phyloP scores from a whole-genome alignment of 345 rosid genomes.

The Erucastrum elatum region DNA sequence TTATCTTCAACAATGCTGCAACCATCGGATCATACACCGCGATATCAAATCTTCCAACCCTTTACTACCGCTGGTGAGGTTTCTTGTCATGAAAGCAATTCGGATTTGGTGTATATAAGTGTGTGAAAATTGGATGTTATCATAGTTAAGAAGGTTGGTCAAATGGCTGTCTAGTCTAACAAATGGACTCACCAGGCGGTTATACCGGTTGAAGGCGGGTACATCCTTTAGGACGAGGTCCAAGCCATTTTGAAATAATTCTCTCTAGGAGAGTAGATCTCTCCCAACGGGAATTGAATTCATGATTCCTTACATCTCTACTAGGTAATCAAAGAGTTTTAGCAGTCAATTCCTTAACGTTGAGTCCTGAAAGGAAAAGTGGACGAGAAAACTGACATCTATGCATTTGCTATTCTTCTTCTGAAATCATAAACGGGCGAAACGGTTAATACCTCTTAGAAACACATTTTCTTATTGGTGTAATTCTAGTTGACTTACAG shows the following conservation, averaged over 20 bases:
- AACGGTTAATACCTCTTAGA: constrained; percentile 70
- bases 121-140: neutral
- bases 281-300: too few species aligned
- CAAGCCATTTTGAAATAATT: too few species aligned
- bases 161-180: constrained; percentile 97
- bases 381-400: constrained; percentile 92
- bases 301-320: too few species aligned
- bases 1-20: constrained; percentile 86
- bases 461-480: constrained; percentile 86
- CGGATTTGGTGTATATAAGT: neutral
- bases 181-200: constrained; percentile 92
- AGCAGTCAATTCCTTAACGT: constrained; percentile 39
- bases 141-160: constrained; percentile 52
- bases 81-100: constrained; percentile 22
- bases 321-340: too few species aligned
- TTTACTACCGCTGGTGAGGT: constrained; percentile 81
- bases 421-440: constrained; percentile 72
- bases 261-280: too few species aligned
- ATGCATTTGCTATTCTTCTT: constrained; percentile 71
- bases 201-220: constrained; percentile 71
- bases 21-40: constrained; percentile 84
- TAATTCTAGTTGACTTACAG: neutral
- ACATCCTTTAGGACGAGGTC: too few species aligned
- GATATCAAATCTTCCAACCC: constrained; percentile 95
- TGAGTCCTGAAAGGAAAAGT: constrained; percentile 90